Evolutionary conservation across 1,284 basidiomycete species (phyloP), one percentile per base, ranked within the genome.

Genomic region (Trametes versicolor): DNA sequence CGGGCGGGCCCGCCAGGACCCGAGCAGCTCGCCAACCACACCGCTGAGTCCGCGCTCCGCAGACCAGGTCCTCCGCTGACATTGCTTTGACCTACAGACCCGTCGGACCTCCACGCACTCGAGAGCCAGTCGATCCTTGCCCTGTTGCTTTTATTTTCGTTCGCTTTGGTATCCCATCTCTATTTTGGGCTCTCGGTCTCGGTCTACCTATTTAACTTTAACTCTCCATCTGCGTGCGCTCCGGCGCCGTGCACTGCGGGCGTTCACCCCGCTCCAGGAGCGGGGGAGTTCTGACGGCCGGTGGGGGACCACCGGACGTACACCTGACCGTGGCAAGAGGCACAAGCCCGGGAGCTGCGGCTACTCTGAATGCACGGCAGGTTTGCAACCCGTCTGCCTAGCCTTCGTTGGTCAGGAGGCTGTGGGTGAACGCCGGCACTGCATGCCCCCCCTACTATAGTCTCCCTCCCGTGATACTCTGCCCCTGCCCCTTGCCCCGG

Each of bases 281-380:
- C 47, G 47, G 47, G n/a, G 47, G 47, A 27, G 47, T 48, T 48
- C 47, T 27, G 47, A 48, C 47, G 47, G 25, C 47, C 47, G 47
- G 47, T 27, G 47, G 47, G 15, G 47, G 47, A 48, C 47, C 47
- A 27, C 47, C 47, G 47, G 47, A 27, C 47, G 47, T 48, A 27
- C 48, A 9, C 48, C 48, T 49, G 48, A 49, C 48, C 48, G 48
- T 19, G 48, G 48, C 48, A 49, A 49, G 48, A 49, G 48, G 48
- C 48, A 13, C 3, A 49, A 19, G 17, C 48, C 48, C 48, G 48
- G 48, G 48, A 29, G 23, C 48, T 49, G 27, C 25, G 48, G 48
- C 48, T 49, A 49, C 48, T 19, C 27, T 27, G n/a, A 25, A 45
- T 45, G 48, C 15, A 19, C n/a, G 48, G 48, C 27, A 49, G 48